Base-by-base conservation (phyloP, 2,329 filamentous ascomycete species). In the Didymella lethalis region DNA sequence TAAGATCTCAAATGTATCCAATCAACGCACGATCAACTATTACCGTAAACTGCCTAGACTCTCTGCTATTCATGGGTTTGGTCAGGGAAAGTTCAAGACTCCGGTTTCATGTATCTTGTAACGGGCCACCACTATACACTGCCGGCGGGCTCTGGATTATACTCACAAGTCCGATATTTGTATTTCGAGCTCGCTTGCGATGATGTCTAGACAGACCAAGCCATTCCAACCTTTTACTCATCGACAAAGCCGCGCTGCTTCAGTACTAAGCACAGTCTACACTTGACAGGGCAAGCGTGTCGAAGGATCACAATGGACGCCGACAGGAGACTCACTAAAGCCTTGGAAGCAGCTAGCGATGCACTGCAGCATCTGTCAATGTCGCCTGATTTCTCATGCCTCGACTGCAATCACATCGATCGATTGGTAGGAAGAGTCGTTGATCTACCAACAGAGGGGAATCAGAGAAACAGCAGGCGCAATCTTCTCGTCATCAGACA, bases 341-440 rank as follows among this genome's bases (percentile, higher is more conserved):
- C 73, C 25, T 40, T 74, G 46, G 71, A 73, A 54, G 72, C 71
- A 32, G 71, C 72, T 34, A 72, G 69, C 55, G 71, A 75, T 68
- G 73, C 72, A 47, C 67, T 74, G 18, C 73, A 75, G 54, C 73
- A 75, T 50, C 64, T 75, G 10, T 73, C 72, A 48, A 70, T 74
- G 69, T 70, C 69, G 28, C 65, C 68, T 14, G 71, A 74, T 64
- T 71, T 71, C 18, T 59, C 57, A 32, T 66, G 59, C 51, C 62
- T 75, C 28, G 73, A 75, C 58, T 75, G 68, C 56, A 74, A 70
- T 49, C 73, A 75, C 45, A 73, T 75, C 52, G 73, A 75, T 60
- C 69, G 72, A 31, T 55, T 75, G 26, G 65, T 75, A 6, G 73
- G 68, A 18, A 65, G 73, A 52, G 72, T 75, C 20, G 72, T 74